These are phyloP conservation scores for Sugiyamaella mastotermitis DNA, from an alignment of 805 yeast genomes.

Conservation along the genomic window DNA sequence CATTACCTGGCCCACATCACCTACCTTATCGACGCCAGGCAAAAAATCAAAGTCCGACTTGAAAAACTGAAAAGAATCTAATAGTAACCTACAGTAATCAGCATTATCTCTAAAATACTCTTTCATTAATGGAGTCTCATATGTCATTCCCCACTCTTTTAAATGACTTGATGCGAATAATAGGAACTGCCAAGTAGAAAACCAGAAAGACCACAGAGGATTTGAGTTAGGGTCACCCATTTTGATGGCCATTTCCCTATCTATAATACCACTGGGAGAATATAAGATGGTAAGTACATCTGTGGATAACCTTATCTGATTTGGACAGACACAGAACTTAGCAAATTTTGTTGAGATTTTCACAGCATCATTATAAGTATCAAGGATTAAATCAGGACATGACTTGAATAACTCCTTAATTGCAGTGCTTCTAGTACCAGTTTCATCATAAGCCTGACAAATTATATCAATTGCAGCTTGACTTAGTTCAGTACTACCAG, in stretches of 20 bases:
- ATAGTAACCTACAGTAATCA: constrained; percentile 63
- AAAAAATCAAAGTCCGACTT: constrained; percentile 26
- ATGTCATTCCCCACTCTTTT: constrained; percentile 65
- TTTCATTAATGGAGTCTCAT: constrained; percentile 49
- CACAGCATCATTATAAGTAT: constrained; percentile 44
- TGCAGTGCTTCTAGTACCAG: constrained; percentile 73
- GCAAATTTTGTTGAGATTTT: constrained; percentile 40
- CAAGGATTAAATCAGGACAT: constrained; percentile 41
- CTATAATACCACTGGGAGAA: constrained; percentile 54
- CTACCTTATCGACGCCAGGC: neutral
- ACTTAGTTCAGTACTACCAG: constrained; percentile 51
- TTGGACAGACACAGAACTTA: constrained; percentile 67
- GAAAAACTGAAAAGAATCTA: constrained; percentile 57
- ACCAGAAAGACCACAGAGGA: constrained; percentile 53
- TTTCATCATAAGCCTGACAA: constrained; percentile 77
- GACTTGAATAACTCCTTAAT: constrained; percentile 47
- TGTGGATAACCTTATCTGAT: constrained; percentile 66
- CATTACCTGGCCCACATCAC: constrained; percentile 26
- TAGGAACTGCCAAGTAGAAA: constrained; percentile 62
- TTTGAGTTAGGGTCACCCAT: constrained; percentile 20
- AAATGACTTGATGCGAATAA: constrained; percentile 63
- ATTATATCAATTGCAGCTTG: constrained; percentile 67
- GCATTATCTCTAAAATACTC: constrained; percentile 85
- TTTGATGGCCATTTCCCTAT: constrained; percentile 26
- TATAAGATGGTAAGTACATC: constrained; percentile 60